phyloP scores from a whole-genome alignment of 73 alveolate species.

The Blepharisma japonicum region DNA sequence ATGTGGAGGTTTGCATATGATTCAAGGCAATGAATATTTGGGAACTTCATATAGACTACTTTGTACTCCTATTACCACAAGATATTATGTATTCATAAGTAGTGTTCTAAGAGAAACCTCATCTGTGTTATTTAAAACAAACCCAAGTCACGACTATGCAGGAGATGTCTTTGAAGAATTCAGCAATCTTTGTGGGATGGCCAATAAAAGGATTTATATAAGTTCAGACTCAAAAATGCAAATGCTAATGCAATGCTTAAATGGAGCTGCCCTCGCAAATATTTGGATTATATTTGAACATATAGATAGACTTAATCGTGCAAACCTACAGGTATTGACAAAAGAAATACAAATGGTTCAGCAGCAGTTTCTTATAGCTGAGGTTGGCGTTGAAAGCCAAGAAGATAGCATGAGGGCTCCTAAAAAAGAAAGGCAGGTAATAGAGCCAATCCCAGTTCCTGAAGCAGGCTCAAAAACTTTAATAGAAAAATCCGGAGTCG shows the following conservation, averaged over 20 bases:
- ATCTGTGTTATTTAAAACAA: constrained; percentile 52
- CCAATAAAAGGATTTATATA: constrained; percentile 40
- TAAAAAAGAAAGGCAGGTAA: neutral
- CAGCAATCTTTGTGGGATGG: constrained; percentile 53
- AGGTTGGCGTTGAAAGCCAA: constrained; percentile 43
- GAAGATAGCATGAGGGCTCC: neutral
- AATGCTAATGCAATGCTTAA: constrained; percentile 51
- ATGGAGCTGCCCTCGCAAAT: constrained; percentile 70
- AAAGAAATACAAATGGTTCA: constrained; percentile 74
- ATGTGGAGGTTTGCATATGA: constrained; percentile 66
- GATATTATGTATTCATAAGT: constrained; percentile 53
- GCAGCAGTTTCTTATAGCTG: constrained; percentile 57
- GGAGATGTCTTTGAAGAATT: constrained; percentile 58
- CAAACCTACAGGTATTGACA: constrained; percentile 40
- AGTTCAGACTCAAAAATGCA: constrained; percentile 31
- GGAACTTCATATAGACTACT: constrained; percentile 48
- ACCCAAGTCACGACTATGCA: constrained; percentile 42
- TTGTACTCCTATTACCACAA: constrained; percentile 61
- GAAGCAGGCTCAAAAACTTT: neutral
- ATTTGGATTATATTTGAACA: constrained; percentile 60
- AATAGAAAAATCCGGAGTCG: neutral
- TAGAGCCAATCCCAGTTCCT: neutral
- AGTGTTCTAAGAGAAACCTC: constrained; percentile 66
- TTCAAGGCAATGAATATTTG: constrained; percentile 56
- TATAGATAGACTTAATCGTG: constrained; percentile 35